Evolutionary conservation across 495 filamentous ascomycete species (phyloP).

Genomic region (Lasiosphaeris hirsuta): DNA sequence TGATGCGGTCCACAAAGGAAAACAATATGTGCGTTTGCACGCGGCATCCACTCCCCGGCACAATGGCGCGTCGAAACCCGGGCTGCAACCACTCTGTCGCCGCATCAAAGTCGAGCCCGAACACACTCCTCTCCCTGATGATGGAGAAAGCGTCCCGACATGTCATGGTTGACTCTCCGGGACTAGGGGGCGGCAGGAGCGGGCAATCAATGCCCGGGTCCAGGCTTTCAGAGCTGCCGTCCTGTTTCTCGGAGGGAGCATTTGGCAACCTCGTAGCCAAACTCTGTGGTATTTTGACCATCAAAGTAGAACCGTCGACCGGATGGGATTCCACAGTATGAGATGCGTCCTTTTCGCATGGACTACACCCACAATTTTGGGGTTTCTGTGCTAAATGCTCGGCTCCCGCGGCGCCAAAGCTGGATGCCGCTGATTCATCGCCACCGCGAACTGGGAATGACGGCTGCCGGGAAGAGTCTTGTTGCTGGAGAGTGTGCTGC

Average conservation of each 20-base stretch:
- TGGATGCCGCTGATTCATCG: too few species aligned
- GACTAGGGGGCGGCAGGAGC: conserved; percentile 15
- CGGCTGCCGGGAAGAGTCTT: background rate
- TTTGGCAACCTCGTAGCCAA: too few species aligned
- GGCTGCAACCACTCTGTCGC: conserved; percentile 22
- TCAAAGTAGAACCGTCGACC: background rate
- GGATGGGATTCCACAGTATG: too few species aligned
- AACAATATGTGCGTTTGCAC: conserved; percentile 30
- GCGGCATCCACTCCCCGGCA: conserved; percentile 21
- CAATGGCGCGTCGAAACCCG: conserved; percentile 20
- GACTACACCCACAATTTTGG: background rate
- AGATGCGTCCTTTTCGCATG: background rate
- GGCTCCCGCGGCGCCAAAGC: too few species aligned
- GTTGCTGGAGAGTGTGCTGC: background rate
- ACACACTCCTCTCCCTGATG: conserved; percentile 14
- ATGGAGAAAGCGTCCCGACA: conserved; percentile 27
- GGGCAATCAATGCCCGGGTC: conserved; percentile 9
- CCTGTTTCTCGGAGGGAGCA: background rate
- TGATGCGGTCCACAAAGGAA: conserved; percentile 25
- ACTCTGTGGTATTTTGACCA: too few species aligned
- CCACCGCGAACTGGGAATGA: background rate
- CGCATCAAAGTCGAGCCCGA: conserved; percentile 16
- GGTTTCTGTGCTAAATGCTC: background rate
- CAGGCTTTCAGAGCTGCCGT: too few species aligned
- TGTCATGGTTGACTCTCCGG: conserved; percentile 27